Evolutionary conservation across 2,329 filamentous ascomycete genomes (phyloP), one percentile per base, ranked within the genome.

Genomic region (Pseudogymnoascus pannorum): DNA sequence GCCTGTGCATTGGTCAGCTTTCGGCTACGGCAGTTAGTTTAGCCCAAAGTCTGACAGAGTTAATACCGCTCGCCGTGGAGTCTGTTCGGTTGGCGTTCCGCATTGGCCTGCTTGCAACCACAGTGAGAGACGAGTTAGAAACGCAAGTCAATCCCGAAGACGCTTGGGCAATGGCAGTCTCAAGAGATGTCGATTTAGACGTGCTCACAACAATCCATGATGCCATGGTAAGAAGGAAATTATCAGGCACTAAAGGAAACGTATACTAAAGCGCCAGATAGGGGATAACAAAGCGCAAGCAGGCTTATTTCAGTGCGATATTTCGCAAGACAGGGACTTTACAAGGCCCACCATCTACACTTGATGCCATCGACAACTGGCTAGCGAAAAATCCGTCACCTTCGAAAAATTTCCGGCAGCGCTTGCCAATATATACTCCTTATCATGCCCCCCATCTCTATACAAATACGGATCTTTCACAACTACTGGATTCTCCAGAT

Each of bases 1-100:
- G 86, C 62, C 79, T 89, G 42, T 89, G 87, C 76, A 87, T 85
- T 44, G 87, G 87, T 59, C 77, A 87, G 18, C 82, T 89, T 67
- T 85, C 87, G 14, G 86, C 84, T n/a, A 77, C 82, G 9, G 86
- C 85, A 12, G 81, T 88, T 61, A 81, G 85, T 11, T 85, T 82
- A 18, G 81, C 86, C 26, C 81, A 80, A 63, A 86, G 84, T 4
- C 75, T 88, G 54, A 82, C 81, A 16, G 79, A 83, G 51, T 75
- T 90, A 31, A 76, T 88, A 18, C 81, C 81, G 5, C 76, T 89
- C 58, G 86, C 81, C 59, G 79, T 87, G 14, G 82, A 88, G 70
- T 79, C 83, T 22, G 83, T 87, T 20, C 78, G 87, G 65, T 79
- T 89, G 70, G 82, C 86, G 42, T 90, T 89, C 75, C 80, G 86